A percentile compares a stretch with the other conserved stretches of the same genome.
Evolutionary conservation across 2,329 filamentous ascomycete genomes (phyloP).

Genomic region (Fusarium hostae): DNA sequence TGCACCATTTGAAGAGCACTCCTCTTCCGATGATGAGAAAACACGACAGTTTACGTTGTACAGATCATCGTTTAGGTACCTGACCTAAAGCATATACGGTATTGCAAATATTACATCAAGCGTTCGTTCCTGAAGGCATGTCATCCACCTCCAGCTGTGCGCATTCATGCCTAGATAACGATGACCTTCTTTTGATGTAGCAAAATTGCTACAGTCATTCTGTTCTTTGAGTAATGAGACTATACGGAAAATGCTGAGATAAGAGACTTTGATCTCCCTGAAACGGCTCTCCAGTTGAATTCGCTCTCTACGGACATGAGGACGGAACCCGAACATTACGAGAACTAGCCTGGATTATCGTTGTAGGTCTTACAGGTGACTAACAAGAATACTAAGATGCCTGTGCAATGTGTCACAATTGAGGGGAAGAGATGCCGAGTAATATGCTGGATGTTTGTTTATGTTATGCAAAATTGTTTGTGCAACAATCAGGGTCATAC

Average conservation of each 20-base stretch:
- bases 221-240: not conserved
- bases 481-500: not conserved
- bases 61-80: not conserved
- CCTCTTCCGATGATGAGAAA: not conserved
- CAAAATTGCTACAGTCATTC: accelerated
- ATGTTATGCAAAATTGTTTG: not conserved
- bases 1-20: accelerated
- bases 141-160: accelerated
- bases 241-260: too few relatives aligned
- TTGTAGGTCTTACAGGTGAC: not conserved
- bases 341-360: not conserved
- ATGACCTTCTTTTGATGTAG: accelerated
- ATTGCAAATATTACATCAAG: not conserved
- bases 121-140: not conserved
- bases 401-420: not conserved
- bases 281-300: not conserved
- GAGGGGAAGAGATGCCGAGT: not conserved
- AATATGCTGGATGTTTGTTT: not conserved
- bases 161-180: not conserved
- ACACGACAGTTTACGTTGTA: not conserved
- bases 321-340: not conserved
- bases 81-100: not conserved
- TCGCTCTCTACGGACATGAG: too few relatives aligned
- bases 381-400: not conserved
- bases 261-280: not conserved